Conservation (phyloP, 2,329 filamentous ascomycete genomes). For the Botrytis pseudocinerea region DNA sequence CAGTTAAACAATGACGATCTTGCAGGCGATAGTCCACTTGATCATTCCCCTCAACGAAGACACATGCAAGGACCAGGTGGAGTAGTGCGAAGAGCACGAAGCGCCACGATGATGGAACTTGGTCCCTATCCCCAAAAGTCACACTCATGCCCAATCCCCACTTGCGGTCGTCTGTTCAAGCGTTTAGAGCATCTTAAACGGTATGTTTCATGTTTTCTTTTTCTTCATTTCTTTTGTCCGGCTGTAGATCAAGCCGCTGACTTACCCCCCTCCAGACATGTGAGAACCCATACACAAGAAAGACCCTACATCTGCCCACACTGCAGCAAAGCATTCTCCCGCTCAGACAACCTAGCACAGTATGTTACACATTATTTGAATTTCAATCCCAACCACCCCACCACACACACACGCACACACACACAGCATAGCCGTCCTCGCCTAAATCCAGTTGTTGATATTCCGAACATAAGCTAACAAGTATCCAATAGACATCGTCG, state of each 20-base stretch:
- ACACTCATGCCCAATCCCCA: conserved; percentile 98
- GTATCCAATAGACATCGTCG: conserved; percentile 57
- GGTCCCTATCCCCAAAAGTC: conserved; percentile 97
- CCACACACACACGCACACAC: conserved; percentile 23
- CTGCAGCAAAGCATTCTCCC: conserved; percentile 98
- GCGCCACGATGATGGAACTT: conserved; percentile 94
- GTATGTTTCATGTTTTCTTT: conserved; percentile 61
- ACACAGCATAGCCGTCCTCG: conserved; percentile 42
- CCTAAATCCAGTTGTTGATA: conserved; percentile 24
- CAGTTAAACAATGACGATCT: conserved; percentile 64
- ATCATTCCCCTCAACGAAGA: conserved; percentile 62
- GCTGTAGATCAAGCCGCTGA: conserved; percentile 49
- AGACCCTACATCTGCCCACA: conserved; percentile 96
- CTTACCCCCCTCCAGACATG: conserved; percentile 68
- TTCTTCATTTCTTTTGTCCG: conserved; percentile 36
- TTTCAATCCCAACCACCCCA: conserved; percentile 17
- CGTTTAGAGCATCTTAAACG: conserved; percentile 98
- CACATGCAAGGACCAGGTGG: conserved; percentile 70
- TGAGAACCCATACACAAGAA: conserved; percentile 98
- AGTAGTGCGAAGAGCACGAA: conserved; percentile 85
- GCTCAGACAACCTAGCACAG: conserved; percentile 99
- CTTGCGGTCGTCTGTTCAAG: conserved; percentile 97
- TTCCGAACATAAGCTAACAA: conserved; percentile 33
- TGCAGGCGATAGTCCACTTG: conserved; percentile 57
- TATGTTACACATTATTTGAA: conserved; percentile 51